Base-by-base conservation (phyloP, 805 yeast genomes). In the Kuraishia cidri region DNA sequence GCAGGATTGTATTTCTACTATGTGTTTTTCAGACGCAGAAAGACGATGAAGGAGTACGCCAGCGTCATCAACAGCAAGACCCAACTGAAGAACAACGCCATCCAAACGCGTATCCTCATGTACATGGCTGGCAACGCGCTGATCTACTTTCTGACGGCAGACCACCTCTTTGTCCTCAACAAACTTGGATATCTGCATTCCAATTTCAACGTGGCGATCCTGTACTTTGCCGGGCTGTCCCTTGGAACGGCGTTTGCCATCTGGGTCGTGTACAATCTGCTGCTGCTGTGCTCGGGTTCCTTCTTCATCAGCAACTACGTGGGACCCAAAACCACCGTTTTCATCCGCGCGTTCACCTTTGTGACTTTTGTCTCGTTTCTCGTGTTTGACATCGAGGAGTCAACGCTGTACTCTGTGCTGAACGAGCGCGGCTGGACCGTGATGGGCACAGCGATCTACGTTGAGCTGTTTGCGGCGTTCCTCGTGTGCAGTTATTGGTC, bases 11-110 rank as follows among this genome's bases (percentile, higher is more conserved):
- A 43, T 34, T 40, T 33, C 7, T 36, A 29, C 18, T 36, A 44
- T n/a, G 28, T 31, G 25, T 43, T n/a, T 39, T 33, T 33, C 31
- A 29, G 22, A 41, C 37, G 26, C 26, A 41, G 12, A 25, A 35
- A 9, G 9, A 40, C 25, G 14, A 9, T 13, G 37, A 83, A 64
- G 2, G 90, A 80, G 56, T 83, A 83, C 6, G 87, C 79, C 50
- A 81, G 76, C 8, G 92, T 79, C 43, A 81, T 64, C 40, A 82
- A 60, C 30, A 6, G 23, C 12, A 21, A 21, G 22, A 21, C 14
- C 9, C 21, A 25, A 4, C 6, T 7, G 18, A 25, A 20, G 21
- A 18, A 20, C 24, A 23, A 16, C 21, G 14, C 30, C n/a, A 35
- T 56, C 10, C 61, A 56, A 38, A 38, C 42, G 26, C 52, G 50